phyloP scores from a whole-genome alignment of 2,329 filamentous ascomycete species.

The Cylindrodendrum hubeiense region DNA sequence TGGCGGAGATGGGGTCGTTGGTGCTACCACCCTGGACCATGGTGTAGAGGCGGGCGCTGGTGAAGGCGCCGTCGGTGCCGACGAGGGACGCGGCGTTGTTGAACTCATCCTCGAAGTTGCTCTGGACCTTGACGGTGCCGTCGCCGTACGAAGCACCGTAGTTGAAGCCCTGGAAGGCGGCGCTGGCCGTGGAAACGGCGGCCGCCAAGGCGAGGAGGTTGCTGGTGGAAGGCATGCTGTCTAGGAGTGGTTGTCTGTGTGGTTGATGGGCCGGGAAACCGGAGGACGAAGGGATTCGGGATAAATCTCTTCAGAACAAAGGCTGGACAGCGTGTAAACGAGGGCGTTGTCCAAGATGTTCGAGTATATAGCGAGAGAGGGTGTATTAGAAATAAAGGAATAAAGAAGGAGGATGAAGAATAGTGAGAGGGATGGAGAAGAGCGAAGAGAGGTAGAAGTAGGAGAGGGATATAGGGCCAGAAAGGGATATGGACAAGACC shows the following conservation, averaged over 20 bases:
- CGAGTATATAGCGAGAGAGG: conserved; percentile 8
- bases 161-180: conserved; percentile 76
- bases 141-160: conserved; percentile 74
- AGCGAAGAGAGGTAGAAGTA: conserved; percentile 18
- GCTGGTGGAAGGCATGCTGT: conserved; percentile 49
- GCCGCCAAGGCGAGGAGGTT: conserved; percentile 51
- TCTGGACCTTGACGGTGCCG: conserved; percentile 69
- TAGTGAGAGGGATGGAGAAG: conserved; percentile 4
- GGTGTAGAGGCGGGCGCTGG: conserved; percentile 79
- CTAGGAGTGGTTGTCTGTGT: neutral
- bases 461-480: conserved; percentile 5
- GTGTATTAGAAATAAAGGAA: conserved; percentile 1
- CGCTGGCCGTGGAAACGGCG: conserved; percentile 50
- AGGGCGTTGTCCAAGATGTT: conserved; percentile 26
- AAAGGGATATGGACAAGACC: conserved; percentile 28
- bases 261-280: conserved; percentile 1
- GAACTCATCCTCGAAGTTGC: conserved; percentile 80
- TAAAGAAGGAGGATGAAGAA: neutral
- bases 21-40: conserved; percentile 77
- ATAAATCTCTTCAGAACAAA: conserved; percentile 1
- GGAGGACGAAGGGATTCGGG: conserved; percentile 8
- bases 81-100: conserved; percentile 72
- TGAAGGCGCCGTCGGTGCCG: conserved; percentile 73
- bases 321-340: conserved; percentile 26
- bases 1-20: conserved; percentile 76